Evolutionary conservation across 2,329 filamentous ascomycete species (phyloP).

Genomic region (Polychaeton citri): DNA sequence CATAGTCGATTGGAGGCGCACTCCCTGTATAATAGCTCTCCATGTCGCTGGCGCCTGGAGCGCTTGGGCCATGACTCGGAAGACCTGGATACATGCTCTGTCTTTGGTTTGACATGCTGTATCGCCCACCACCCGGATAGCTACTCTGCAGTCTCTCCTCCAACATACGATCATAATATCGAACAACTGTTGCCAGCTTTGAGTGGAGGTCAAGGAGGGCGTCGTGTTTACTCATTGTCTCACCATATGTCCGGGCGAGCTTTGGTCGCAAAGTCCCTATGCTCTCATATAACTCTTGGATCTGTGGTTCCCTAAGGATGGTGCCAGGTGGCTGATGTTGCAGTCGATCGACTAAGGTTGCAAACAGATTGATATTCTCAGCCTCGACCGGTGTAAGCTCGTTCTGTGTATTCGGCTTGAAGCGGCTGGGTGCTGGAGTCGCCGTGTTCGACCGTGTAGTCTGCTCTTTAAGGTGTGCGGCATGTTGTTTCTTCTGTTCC

Average conservation of each 20-base stretch:
- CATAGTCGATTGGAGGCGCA: conserved; percentile 34
- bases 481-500: conserved; percentile 86
- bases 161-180: conserved; percentile 96
- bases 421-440: conserved; percentile 34
- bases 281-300: conserved; percentile 94
- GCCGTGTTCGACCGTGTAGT: conserved; percentile 31
- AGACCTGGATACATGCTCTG: conserved; percentile 60
- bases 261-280: conserved; percentile 91
- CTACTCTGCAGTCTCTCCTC: conserved; percentile 52
- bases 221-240: conserved; percentile 99
- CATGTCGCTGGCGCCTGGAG: conserved; percentile 39
- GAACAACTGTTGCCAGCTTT: conserved; percentile 88
- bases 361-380: conserved; percentile 93
- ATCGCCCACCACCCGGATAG: neutral
- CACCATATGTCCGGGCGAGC: conserved; percentile 85
- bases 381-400: conserved; percentile 87
- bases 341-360: conserved; percentile 82
- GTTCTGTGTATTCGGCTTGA: conserved; percentile 78
- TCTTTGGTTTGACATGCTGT: conserved; percentile 52
- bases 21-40: conserved; percentile 76
- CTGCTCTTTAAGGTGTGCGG: conserved; percentile 70
- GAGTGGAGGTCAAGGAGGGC: conserved; percentile 86
- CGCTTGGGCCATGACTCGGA: conserved; percentile 49
- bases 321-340: conserved; percentile 93
- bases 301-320: conserved; percentile 91